Base-by-base conservation (phyloP, 192 early-diverging fungal genomes). In the Umbelopsis ramanniana region DNA sequence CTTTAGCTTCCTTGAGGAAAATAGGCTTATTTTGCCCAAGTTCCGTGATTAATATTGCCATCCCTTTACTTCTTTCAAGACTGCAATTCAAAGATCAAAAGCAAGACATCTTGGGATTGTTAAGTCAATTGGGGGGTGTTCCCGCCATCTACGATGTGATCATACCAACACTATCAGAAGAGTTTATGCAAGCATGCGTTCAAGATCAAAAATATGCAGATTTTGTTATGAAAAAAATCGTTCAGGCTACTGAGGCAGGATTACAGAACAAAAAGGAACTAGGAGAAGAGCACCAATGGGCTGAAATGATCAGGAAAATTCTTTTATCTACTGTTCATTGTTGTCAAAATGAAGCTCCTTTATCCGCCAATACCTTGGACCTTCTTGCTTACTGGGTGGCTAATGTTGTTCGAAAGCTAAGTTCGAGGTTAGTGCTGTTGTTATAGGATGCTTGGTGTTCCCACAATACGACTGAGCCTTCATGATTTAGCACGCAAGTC, bases 301-400 rank as follows among this genome's bases (percentile, higher is more conserved):
- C 29, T n/a, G 33, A 29, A 15, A 29, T 35, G 8, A 19, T 63
- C 5, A 29, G 4, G n/a, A 17, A 14, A 17, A 37, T 37, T 37
- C 23, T 63, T 22, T 37, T 63, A 63, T 19, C 57, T n/a, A 35
- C 19, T 6, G 57, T 35, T n/a, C 10, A 14, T 37, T 63, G 57
- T 19, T 14, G 14, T 17, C 7, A 63, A 14, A 12, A 19, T 11
- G 26, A 10, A 4, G 35, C 4, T 5, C 29, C 57, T 2, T 63
- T 63, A 17, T 63, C 33, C 15, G 7, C 33, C 15, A 63, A 9
- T 12, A 63, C 57, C 19, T 24, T 57, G 14, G 12, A 63, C 17
- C 33, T 63, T 37, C 57, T 63, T 29, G 57, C 57, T 5, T 35
- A 63, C 17, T 63, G 57, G 57, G 15, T 63, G 15, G 57, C 57